Evolutionary conservation across 352 stramenopile species (phyloP), one percentile per base, ranked within the genome.

Genomic region (Phytopythium sindhum): DNA sequence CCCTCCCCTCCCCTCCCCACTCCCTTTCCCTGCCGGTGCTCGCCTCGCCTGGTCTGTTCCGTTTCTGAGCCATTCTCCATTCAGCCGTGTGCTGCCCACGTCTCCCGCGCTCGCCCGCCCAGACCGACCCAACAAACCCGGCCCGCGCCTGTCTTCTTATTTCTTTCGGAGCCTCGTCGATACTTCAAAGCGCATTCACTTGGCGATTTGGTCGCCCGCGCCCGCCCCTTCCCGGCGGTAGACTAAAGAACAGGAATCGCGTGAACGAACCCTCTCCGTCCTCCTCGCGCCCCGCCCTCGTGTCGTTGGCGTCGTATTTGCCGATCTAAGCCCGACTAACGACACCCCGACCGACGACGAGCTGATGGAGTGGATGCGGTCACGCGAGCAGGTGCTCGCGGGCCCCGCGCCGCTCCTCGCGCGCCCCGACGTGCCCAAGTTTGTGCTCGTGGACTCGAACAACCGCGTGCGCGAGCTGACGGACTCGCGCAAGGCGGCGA

Each of bases 391-490:
- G 53, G 63, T 84, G 17, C 58, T 77, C 44, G 55, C 74, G 5
- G 69, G 60, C 23, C 73, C 72, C 1, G 51, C 74, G 44, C 67
- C 74, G 55, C 41, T 63, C 11, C 66, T 60, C 51, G 39, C 52
- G 47, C 33, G 57, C 44, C 63, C 69, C 21, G 29, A 45, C 39
- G 72, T 74, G 35, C 81, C 81, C 56, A 77, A 84, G 60, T 91
- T 91, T 62, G 81, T 78, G 56, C 75, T 91, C 37, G 78, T 91
- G 17, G 82, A 89, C 76, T 64, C 80, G 10, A 88, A 84, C 67
- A 90, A 90, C 63, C 82, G 81, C 60, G 81, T 89, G 57, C 81
- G 80, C 48, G 81, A 90, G 61, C 74, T 91, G 60, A 88, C 78
- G 31, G 74, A 81, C 64, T 67, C 69, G 24, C 64, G 77, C 24